Conservation (phyloP, 1,284 basidiomycete species). For the Boletellus dicymbophilus region DNA sequence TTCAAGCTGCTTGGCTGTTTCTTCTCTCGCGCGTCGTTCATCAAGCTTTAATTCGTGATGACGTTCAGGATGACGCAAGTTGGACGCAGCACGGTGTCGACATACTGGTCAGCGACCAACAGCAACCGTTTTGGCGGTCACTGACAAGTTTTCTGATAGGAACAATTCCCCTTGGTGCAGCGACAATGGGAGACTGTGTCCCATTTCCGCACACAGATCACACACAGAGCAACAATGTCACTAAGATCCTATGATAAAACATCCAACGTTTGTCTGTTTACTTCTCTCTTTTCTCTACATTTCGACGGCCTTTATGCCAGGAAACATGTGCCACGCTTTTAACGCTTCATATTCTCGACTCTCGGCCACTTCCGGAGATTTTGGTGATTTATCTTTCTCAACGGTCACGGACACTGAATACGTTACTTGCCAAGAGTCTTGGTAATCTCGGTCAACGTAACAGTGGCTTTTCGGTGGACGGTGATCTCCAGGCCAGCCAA, state of each 20-base stretch:
- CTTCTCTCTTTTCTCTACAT: neutral
- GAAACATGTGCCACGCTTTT: constrained; percentile 75
- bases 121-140: constrained; percentile 1
- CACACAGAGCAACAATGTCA: constrained; percentile 77
- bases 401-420: constrained; percentile 64
- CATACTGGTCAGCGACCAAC: constrained; percentile 48
- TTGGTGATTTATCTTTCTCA: constrained; percentile 72
- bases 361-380: constrained; percentile 72
- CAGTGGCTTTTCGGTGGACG: constrained; percentile 30
- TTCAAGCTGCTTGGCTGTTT: constrained; percentile 86
- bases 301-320: constrained; percentile 37
- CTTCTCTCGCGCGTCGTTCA: constrained; percentile 83
- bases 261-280: constrained; percentile 43
- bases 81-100: constrained; percentile 68
- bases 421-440: constrained; percentile 42
- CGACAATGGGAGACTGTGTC: constrained; percentile 89
- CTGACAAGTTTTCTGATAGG: constrained; percentile 40
- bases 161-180: constrained; percentile 81
- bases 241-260: constrained; percentile 59
- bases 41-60: constrained; percentile 59
- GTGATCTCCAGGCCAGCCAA: constrained; percentile 30
- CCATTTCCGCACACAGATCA: constrained; percentile 83
- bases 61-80: constrained; percentile 57
- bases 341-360: constrained; percentile 83
- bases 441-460: constrained; percentile 16